Evolutionary conservation across 2,329 filamentous ascomycete species (phyloP).

Genomic region (Gnomoniopsis smithogilvyi): DNA sequence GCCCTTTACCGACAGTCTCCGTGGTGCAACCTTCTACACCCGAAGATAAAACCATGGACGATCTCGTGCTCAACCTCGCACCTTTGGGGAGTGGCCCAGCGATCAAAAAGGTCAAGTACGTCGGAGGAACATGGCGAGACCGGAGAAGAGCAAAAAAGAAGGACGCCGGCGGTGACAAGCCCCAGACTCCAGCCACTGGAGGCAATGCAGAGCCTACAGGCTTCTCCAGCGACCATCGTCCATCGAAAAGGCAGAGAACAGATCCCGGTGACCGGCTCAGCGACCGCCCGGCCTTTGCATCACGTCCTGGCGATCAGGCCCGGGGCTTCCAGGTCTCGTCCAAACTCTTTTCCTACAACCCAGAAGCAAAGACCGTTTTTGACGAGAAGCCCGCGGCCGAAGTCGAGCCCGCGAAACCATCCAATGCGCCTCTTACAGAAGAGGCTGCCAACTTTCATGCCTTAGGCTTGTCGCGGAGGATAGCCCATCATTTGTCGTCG

Average conservation of each 20-base stretch:
- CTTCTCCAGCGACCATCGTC: conserved; percentile 23
- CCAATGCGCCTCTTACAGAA: conserved; percentile 84
- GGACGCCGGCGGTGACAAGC: conserved; percentile 6
- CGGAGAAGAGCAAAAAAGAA: conserved; percentile 16
- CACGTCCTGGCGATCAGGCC: conserved; percentile 26
- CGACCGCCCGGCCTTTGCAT: conserved; percentile 15
- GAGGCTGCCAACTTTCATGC: conserved; percentile 84
- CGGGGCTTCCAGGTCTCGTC: conserved; percentile 66
- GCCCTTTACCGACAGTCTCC: no score
- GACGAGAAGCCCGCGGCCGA: conserved; percentile 42
- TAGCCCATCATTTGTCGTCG: conserved; percentile 78
- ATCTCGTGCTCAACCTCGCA: conserved; percentile 16
- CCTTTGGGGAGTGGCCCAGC: conserved; percentile 1
- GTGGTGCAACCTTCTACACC: no score
- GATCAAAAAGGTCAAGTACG: conserved; percentile 12
- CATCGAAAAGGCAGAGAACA: conserved; percentile 27
- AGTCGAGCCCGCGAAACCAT: conserved; percentile 64
- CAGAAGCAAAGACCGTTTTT: conserved; percentile 62
- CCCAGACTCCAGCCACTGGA: neutral
- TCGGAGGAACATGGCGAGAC: conserved; percentile 16
- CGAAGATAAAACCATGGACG: neutral
- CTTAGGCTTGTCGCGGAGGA: conserved; percentile 73
- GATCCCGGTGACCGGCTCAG: conserved; percentile 22
- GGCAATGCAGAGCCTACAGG: conserved; percentile 35
- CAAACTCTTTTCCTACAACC: conserved; percentile 89